phyloP scores from a whole-genome alignment of 139 green algal species.

The Chlorella sp. region DNA sequence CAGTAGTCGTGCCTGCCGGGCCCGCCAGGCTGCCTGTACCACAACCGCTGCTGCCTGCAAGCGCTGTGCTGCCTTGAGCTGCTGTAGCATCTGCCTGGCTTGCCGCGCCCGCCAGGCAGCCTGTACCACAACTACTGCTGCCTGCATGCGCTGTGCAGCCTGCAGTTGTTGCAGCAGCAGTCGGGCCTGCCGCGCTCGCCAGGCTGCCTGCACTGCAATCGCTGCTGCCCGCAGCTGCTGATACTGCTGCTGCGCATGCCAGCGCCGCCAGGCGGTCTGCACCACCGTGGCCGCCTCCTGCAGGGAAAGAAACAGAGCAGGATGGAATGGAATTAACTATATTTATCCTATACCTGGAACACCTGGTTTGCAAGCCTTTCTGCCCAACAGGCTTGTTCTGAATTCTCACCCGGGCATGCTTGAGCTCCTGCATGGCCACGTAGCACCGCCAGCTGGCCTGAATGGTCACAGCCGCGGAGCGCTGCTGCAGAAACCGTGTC shows the following conservation, averaged over 20 bases:
- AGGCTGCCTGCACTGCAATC: conserved; percentile 32
- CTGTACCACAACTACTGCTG: conserved; percentile 29
- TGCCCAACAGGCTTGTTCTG: too few species aligned
- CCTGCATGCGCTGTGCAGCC: not conserved
- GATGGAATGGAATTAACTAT: too few species aligned
- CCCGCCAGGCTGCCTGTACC: conserved; percentile 44
- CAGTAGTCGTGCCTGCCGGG: not conserved
- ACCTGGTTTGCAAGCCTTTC: not conserved
- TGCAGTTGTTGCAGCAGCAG: conserved; percentile 24
- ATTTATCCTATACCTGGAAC: not conserved
- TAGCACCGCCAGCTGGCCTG: conserved; percentile 46
- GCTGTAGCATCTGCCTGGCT: not conserved
- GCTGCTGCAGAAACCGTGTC: conserved; percentile 11
- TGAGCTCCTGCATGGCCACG: conserved; percentile 7
- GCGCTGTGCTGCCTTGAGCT: conserved; percentile 23
- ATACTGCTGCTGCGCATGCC: too few species aligned
- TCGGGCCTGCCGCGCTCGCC: conserved; percentile 19
- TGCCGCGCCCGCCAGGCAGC: conserved; percentile 41
- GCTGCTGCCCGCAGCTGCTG: not conserved
- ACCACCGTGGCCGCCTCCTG: not conserved
- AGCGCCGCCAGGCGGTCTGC: not conserved
- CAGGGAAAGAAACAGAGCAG: not conserved
- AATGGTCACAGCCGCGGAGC: conserved; percentile 45
- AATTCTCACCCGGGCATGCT: not conserved
- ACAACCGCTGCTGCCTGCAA: conserved; percentile 18